Evolutionary conservation across 805 yeast species (phyloP), one percentile per base, ranked within the genome.

Genomic region (Candida michaelii): DNA sequence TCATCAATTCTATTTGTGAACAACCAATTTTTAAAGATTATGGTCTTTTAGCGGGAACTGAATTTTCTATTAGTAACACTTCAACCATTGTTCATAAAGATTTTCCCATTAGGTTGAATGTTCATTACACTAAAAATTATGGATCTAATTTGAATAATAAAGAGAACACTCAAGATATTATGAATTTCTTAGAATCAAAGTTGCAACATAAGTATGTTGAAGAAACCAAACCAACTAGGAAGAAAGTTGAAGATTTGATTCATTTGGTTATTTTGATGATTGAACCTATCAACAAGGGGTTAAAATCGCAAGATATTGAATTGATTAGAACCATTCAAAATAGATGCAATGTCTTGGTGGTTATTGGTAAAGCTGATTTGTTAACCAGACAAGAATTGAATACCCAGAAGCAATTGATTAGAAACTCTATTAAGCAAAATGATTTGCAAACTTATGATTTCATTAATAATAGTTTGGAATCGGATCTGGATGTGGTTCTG

Each of bases 1-100:
- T 89, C 49, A 66, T 87, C 50, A 87, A 89, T 69, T 82, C 93
- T 9, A 69, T 89, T 46, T 84, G 87, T 59, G 81, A 85, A 36
- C 42, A 47, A 27, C 16, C 30, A 1, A 37, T 46, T n/a, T 55
- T 43, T 32, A 32, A 43, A 8, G 30, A 30, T 19, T 21, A 6
- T 6, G 23, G 8, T 6, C 8, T 21, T 9, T 6, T 23, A 13
- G n/a, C 12, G 30, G 13, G 23, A 16, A 6, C 37, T 11, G 31
- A 36, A 12, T 36, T 36, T 27, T 11, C 14, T 7, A 39, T 39
- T 23, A 24, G 30, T 13, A 14, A 3, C n/a, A 30, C 35, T 21
- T 19, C 32, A 30, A 25, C 36, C 3, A 34, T 34, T n/a, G 30
- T 41, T n/a, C n/a, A 4, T 18, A 71, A 46, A 25, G 44, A 42